Evolutionary conservation across 768 basidiomycete species (phyloP).

Genomic region (Porpolomopsis calyptriformis): DNA sequence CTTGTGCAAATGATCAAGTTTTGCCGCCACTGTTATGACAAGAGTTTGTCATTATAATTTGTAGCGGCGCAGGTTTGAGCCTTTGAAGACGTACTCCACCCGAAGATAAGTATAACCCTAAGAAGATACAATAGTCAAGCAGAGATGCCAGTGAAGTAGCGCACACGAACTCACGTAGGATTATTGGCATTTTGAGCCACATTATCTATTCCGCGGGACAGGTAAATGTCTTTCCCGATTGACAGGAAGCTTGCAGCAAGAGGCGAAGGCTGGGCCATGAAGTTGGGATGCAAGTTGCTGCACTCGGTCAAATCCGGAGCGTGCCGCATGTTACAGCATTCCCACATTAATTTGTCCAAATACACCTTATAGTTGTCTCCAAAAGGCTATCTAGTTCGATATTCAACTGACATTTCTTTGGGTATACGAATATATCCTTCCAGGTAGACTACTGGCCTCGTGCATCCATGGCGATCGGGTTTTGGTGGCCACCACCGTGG

Average conservation of each 20-base stretch:
- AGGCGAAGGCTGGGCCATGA: neutral
- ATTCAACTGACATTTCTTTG: too few relatives aligned
- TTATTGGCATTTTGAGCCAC: neutral
- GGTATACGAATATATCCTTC: too few relatives aligned
- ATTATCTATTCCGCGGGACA: neutral
- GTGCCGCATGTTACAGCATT: too few relatives aligned
- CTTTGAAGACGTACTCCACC: slow-evolving; percentile 33
- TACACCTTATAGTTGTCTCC: too few relatives aligned
- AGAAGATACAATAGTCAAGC: neutral
- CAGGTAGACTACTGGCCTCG: too few relatives aligned
- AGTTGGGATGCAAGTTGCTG: too few relatives aligned
- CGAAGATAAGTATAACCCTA: slow-evolving; percentile 34
- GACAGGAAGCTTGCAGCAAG: neutral
- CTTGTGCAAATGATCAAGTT: slow-evolving; percentile 34
- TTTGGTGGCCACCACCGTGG: too few relatives aligned
- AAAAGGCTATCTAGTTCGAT: too few relatives aligned
- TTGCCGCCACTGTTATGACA: slow-evolving; percentile 31
- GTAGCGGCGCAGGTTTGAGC: neutral
- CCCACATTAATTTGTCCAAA: too few relatives aligned
- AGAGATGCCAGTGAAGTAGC: neutral
- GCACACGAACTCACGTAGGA: slow-evolving; percentile 1
- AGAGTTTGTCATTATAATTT: neutral
- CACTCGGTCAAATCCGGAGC: too few relatives aligned
- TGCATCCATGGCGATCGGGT: too few relatives aligned
- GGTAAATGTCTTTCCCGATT: slow-evolving; percentile 2